These are phyloP conservation scores for Cetradonia linearis DNA, from an alignment of 495 filamentous ascomycete species.

Conservation along the genomic window DNA sequence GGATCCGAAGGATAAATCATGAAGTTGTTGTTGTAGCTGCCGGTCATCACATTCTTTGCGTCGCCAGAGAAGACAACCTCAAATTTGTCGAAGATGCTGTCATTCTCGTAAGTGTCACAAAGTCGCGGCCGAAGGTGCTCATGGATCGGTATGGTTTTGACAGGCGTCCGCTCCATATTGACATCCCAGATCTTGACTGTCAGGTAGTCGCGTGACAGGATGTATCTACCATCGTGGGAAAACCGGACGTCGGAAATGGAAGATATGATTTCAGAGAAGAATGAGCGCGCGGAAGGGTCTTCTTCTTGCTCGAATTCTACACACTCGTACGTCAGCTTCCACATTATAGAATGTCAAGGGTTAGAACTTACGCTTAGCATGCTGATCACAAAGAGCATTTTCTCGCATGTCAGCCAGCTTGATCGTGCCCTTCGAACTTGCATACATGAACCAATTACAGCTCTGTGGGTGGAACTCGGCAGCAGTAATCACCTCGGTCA, in stretches of 20 bases:
- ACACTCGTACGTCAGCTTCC: slow-evolving; percentile 5
- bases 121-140: slow-evolving; percentile 90
- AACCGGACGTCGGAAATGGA: slow-evolving; percentile 98
- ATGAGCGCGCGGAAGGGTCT: slow-evolving; percentile 94
- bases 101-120: slow-evolving; percentile 98
- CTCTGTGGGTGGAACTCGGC: slow-evolving; percentile 95
- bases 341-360: neutral
- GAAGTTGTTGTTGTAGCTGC: slow-evolving; percentile 99
- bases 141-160: slow-evolving; percentile 98
- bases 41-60: slow-evolving; percentile 98
- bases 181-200: slow-evolving; percentile 99
- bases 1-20: slow-evolving; percentile 99
- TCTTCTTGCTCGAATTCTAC: slow-evolving; percentile 98
- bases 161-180: slow-evolving; percentile 91
- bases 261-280: slow-evolving; percentile 99
- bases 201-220: slow-evolving; percentile 92
- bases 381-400: slow-evolving; percentile 89
- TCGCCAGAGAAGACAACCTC: slow-evolving; percentile 98
- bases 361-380: slow-evolving; percentile 71
- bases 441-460: slow-evolving; percentile 99
- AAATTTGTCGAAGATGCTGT: slow-evolving; percentile 99
- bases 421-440: slow-evolving; percentile 97
- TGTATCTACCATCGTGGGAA: slow-evolving; percentile 91
- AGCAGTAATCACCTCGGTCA: slow-evolving; percentile 97
- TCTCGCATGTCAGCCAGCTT: slow-evolving; percentile 97